Conservation (phyloP, 108 stramenopile species). For the Cyclotella atomus region DNA sequence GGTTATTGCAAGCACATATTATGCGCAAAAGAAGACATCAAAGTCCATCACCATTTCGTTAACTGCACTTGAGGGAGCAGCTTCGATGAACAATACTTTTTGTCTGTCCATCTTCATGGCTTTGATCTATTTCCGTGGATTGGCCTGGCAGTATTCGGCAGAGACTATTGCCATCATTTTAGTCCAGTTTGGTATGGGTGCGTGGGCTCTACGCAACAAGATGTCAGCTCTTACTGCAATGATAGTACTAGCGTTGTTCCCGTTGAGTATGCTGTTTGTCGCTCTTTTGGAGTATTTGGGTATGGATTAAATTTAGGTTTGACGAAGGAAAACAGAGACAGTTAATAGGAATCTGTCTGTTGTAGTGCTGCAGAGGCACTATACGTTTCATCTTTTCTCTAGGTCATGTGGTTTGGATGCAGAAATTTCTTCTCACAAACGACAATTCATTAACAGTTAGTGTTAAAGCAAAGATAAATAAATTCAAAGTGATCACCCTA, state of each 20-base stretch:
- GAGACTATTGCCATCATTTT: conserved; percentile 94
- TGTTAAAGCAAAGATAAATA: too few relatives aligned
- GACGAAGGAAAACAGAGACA: too few relatives aligned
- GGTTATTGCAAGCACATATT: conserved; percentile 92
- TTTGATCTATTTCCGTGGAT: conserved; percentile 86
- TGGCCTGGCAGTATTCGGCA: conserved; percentile 97
- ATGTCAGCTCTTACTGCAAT: conserved; percentile 50
- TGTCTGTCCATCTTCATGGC: conserved; percentile 95
- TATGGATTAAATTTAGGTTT: conserved; percentile 67
- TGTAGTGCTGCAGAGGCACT: too few relatives aligned
- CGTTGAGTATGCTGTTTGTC: conserved; percentile 83
- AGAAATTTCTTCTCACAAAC: background rate
- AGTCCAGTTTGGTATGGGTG: conserved; percentile 85
- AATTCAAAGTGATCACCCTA: background rate
- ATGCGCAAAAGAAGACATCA: conserved; percentile 92
- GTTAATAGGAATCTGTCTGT: too few relatives aligned
- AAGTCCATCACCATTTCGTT: conserved; percentile 94
- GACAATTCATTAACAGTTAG: background rate
- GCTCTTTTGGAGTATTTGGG: conserved; percentile 81
- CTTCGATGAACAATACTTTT: conserved; percentile 98
- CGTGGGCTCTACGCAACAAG: conserved; percentile 49
- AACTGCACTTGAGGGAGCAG: conserved; percentile 91
- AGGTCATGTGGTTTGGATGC: background rate
- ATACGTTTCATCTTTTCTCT: too few relatives aligned
- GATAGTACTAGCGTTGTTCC: conserved; percentile 78